A percentile compares a stretch with the other conserved stretches of the same genome.
Conservation (phyloP, 768 basidiomycete species). For the Pholiota microspora region DNA sequence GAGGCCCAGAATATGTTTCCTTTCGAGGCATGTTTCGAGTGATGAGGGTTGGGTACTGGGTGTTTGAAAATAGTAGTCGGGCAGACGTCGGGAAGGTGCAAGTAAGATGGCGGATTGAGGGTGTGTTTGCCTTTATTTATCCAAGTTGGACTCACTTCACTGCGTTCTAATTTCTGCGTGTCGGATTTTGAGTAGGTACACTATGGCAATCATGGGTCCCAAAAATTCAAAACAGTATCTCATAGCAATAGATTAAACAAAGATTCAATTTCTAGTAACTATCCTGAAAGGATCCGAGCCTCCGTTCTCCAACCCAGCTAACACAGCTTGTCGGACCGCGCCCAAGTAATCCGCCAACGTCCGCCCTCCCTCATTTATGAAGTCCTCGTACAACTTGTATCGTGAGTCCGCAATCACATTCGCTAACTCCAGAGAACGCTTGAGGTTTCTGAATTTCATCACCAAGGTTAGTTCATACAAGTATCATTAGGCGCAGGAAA, state of each 20-base stretch:
- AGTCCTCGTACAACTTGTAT: constrained; percentile 84
- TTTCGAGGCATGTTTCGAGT: constrained; percentile 83
- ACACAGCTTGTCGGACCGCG: constrained; percentile 66
- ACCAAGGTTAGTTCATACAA: too few species aligned
- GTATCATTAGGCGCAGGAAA: neutral
- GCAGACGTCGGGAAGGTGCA: too few species aligned
- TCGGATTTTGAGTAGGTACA: too few species aligned
- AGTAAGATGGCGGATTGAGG: too few species aligned
- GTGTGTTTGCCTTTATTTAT: neutral
- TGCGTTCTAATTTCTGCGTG: too few species aligned
- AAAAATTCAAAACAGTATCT: too few species aligned
- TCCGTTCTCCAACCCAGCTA: constrained; percentile 71
- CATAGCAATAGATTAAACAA: neutral
- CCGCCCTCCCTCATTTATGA: constrained; percentile 60
- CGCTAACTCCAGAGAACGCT: constrained; percentile 71
- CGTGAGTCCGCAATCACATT: constrained; percentile 87
- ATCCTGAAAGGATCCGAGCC: constrained; percentile 76
- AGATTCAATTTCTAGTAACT: constrained; percentile 17
- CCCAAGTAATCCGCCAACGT: constrained; percentile 72
- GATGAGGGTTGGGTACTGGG: too few species aligned
- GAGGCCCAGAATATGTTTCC: constrained; percentile 49
- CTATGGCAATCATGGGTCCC: too few species aligned
- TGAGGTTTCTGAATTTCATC: constrained; percentile 61
- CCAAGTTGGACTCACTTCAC: neutral
- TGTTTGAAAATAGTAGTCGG: too few species aligned